phyloP scores from a whole-genome alignment of 2,329 filamentous ascomycete genomes.

The Penicillium italicum region DNA sequence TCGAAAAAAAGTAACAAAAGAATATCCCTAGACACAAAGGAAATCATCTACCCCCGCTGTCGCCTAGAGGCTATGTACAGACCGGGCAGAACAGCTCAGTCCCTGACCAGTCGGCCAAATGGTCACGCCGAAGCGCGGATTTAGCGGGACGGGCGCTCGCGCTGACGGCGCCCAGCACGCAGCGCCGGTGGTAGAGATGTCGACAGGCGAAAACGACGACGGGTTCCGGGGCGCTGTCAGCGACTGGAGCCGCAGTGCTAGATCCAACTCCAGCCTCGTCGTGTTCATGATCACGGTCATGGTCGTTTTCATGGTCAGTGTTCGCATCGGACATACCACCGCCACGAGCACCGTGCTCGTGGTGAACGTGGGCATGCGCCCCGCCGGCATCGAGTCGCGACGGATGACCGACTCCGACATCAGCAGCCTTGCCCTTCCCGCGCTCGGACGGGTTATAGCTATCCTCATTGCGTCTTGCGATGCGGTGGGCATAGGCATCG shows the following conservation, averaged over 20 bases:
- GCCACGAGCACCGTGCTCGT: neutral
- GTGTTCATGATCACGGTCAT: neutral
- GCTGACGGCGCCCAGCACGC: slow-evolving; percentile 35
- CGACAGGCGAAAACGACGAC: slow-evolving; percentile 49
- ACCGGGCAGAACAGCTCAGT: slow-evolving; percentile 34
- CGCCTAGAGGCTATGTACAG: slow-evolving; percentile 34
- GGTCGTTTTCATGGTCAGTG: neutral
- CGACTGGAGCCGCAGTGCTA: neutral
- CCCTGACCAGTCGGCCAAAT: slow-evolving; percentile 25
- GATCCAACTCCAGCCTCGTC: neutral
- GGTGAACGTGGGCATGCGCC: slow-evolving; percentile 5
- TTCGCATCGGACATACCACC: neutral
- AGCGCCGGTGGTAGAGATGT: slow-evolving; percentile 48
- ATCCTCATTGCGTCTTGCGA: slow-evolving; percentile 29
- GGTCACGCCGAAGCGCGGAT: slow-evolving; percentile 19
- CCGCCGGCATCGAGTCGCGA: slow-evolving; percentile 11
- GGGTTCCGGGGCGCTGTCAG: slow-evolving; percentile 20
- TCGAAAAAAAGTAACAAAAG: neutral
- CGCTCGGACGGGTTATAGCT: slow-evolving; percentile 29
- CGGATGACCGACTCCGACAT: slow-evolving; percentile 20
- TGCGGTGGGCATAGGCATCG: slow-evolving; percentile 30
- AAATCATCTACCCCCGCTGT: neutral
- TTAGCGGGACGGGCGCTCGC: slow-evolving; percentile 11
- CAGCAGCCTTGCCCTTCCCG: slow-evolving; percentile 42
- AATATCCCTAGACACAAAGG: neutral